Evolutionary conservation across 495 filamentous ascomycete genomes (phyloP).

Genomic region (Penicillium cinerascens): DNA sequence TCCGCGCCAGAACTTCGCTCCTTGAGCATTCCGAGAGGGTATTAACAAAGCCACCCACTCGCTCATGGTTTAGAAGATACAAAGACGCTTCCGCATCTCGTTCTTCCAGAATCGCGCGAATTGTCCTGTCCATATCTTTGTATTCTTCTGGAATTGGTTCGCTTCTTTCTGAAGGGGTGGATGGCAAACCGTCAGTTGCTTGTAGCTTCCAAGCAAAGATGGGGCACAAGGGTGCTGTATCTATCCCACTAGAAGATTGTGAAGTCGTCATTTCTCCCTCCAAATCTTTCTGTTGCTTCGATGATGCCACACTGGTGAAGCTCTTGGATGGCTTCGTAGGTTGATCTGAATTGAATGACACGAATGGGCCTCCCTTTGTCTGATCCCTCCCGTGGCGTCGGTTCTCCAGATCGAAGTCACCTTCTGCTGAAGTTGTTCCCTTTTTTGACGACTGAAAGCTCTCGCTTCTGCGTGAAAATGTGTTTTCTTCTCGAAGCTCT

Average conservation of each 20-base stretch:
- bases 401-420: too few relatives aligned
- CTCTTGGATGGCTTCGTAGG: neutral
- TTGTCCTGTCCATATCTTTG: neutral
- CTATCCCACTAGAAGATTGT: neutral
- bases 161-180: neutral
- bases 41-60: neutral
- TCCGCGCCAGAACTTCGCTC: neutral
- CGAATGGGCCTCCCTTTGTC: too few relatives aligned
- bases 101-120: slow-evolving; percentile 5
- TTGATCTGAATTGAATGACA: too few relatives aligned
- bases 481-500: neutral
- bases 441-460: neutral
- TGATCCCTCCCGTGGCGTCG: too few relatives aligned
- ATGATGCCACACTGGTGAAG: neutral
- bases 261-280: neutral
- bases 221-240: neutral
- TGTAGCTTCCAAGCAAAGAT: slow-evolving; percentile 6
- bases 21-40: neutral
- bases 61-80: neutral
- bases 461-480: neutral
- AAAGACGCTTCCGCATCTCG: neutral
- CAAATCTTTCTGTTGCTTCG: neutral
- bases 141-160: neutral
- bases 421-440: too few relatives aligned
- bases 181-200: neutral